Evolutionary conservation across 768 basidiomycete genomes (phyloP).

Genomic region (Mycena vitilis): DNA sequence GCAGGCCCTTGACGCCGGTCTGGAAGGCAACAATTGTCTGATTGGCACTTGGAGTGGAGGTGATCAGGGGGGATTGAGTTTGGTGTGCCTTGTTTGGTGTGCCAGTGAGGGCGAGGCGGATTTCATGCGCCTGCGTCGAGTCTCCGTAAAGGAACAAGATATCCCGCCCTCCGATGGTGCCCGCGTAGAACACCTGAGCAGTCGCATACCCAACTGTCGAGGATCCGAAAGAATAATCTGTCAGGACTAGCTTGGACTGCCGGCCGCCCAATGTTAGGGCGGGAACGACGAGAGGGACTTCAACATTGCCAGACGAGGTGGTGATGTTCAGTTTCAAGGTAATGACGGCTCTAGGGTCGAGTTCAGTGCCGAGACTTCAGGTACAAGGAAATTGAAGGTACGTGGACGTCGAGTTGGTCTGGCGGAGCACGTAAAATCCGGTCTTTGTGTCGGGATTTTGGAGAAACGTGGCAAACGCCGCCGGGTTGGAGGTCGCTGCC

Average conservation of each 20-base stretch:
- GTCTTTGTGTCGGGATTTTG: conserved; percentile 75
- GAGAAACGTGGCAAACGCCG: conserved; percentile 70
- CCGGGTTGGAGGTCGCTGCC: conserved; percentile 52
- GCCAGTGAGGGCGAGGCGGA: conserved; percentile 58
- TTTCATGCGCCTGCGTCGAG: conserved; percentile 65
- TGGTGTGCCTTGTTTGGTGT: conserved; percentile 53
- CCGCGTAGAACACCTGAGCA: conserved; percentile 77
- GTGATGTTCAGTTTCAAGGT: conserved; percentile 72
- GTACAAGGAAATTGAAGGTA: conserved; percentile 46
- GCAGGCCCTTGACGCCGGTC: conserved; percentile 56
- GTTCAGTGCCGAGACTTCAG: background rate
- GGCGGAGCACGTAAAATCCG: conserved; percentile 78
- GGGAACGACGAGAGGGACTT: conserved; percentile 65
- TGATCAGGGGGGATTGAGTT: conserved; percentile 43
- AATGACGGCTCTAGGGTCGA: conserved; percentile 53
- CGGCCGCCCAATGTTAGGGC: conserved; percentile 73
- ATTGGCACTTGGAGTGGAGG: conserved; percentile 42
- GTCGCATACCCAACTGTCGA: conserved; percentile 76
- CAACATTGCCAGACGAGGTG: conserved; percentile 61
- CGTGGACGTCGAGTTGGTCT: conserved; percentile 75
- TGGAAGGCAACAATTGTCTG: conserved; percentile 66
- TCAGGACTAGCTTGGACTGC: conserved; percentile 78
- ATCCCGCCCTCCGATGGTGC: conserved; percentile 69
- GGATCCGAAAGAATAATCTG: conserved; percentile 78
- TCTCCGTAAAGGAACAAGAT: conserved; percentile 74